Conservation (phyloP, 805 yeast genomes). For the Hanseniaspora valbyensis region DNA sequence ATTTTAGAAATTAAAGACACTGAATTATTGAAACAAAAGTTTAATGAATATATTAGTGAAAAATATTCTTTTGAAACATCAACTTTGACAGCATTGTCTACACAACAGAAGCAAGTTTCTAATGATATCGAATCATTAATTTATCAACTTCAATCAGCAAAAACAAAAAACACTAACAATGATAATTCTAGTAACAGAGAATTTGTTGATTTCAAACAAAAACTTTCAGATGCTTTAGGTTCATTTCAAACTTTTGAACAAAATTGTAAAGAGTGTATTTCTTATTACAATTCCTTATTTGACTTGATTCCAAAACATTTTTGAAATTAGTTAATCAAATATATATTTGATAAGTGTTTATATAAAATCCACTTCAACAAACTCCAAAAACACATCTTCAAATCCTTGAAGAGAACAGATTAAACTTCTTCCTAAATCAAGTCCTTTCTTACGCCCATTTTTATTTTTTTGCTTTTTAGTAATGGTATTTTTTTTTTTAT, state of each 20-base stretch:
- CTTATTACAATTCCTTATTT: conserved; percentile 9
- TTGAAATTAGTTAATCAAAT: background rate
- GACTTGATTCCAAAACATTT: conserved; percentile 14
- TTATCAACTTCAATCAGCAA: background rate
- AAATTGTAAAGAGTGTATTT: conserved; percentile 12
- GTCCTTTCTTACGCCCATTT: background rate
- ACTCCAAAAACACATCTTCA: conserved; percentile 2
- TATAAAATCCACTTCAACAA: conserved; percentile 1
- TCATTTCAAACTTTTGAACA: conserved; percentile 10
- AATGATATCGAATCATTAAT: background rate
- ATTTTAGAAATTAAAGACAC: background rate
- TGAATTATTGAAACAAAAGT: conserved; percentile 1
- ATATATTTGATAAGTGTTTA: background rate
- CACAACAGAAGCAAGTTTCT: background rate
- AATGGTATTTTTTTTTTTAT: too few relatives aligned
- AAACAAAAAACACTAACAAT: background rate
- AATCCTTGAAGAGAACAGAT: background rate
- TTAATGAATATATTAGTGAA: conserved; percentile 2
- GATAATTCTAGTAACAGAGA: background rate
- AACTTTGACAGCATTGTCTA: background rate
- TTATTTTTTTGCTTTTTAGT: background rate
- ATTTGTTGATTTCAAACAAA: background rate
- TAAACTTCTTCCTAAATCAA: conserved; percentile 4
- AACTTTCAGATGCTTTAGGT: background rate
- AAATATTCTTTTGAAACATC: conserved; percentile 4